Conservation (phyloP, 1,284 basidiomycete genomes). For the Heterobasidion occidentale region DNA sequence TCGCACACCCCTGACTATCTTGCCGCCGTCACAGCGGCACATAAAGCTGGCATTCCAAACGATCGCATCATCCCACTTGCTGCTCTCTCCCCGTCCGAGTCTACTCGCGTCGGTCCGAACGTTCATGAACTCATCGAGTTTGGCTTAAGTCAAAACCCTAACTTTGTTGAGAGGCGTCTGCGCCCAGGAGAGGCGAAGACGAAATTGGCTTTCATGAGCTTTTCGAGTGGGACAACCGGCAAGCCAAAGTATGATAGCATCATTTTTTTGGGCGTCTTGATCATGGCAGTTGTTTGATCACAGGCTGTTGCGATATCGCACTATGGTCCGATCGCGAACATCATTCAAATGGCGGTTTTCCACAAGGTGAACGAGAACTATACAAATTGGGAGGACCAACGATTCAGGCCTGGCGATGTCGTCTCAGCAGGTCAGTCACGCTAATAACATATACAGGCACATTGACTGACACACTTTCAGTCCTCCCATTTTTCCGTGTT, state of each 20-base stretch:
- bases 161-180: constrained; percentile 44
- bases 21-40: constrained; percentile 41
- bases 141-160: constrained; percentile 33
- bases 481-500: constrained; percentile 28
- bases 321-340: constrained; percentile 55
- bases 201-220: constrained; percentile 67
- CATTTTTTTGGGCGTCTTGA: constrained; percentile 19
- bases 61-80: constrained; percentile 52
- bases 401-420: constrained; percentile 50
- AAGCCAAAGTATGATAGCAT: constrained; percentile 42
- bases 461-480: constrained; percentile 10
- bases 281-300: not conserved
- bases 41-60: constrained; percentile 40
- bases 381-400: constrained; percentile 17
- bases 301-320: constrained; percentile 69
- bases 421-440: constrained; percentile 32
- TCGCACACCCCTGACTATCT: constrained; percentile 51
- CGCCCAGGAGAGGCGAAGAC: constrained; percentile 56
- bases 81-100: constrained; percentile 7
- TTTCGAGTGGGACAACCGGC: constrained; percentile 81
- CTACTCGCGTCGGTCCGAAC: constrained; percentile 18
- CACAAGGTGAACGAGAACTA: constrained; percentile 34
- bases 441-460: not conserved
- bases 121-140: constrained; percentile 49
- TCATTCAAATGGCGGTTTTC: constrained; percentile 47